Base-by-base conservation (phyloP, 192 early-diverging fungal genomes). In the Obelidium mucronatum region DNA sequence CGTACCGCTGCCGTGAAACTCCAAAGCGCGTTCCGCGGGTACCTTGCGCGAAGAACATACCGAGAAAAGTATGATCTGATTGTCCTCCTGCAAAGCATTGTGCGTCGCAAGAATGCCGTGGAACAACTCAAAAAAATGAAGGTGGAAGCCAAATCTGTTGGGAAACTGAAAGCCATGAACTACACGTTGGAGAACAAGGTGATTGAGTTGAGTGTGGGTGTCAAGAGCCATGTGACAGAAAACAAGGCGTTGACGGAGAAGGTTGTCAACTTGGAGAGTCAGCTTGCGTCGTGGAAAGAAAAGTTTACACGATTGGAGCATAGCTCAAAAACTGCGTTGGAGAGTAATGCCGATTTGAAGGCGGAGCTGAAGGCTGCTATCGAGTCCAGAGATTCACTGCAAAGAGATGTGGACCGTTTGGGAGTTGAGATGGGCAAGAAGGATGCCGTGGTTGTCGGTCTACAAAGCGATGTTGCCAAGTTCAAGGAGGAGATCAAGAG, bases 161-260 rank as follows among this genome's bases (percentile, higher is more conserved):
- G 87, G 56, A 96, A 96, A 65, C 90, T 95, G 75, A 94, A 96
- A 83, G 92, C 96, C 70, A 86, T 93, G 26, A 94, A 95, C 24
- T 94, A 94, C 79, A 91, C 91, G 80, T 82, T 98, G 1, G 97
- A 98, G 77, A 92, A 90, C 86, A 97, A 95, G 85, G 93, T 98
- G 53, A 88, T 97, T 78, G 94, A 95, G 79, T 86, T 98, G 67
- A 95, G 93, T 39, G 92, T 93, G 71, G 81, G 79, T 37, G 82
- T 95, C 61, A 89, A 87, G 36, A 75, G 81, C 56, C 85, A 88
- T 71, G 86, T 86, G 68, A 86, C 90, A 58, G 92, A 93, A 79
- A 90, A 92, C 79, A 86, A 86, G 40, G 64, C 69, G 11, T 78
- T 90, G 65, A 78, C 81, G 33, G 86, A 86, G 53, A 82, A 88